Base-by-base conservation (phyloP, 2,329 filamentous ascomycete genomes). In the Aspergillus versicolor region DNA sequence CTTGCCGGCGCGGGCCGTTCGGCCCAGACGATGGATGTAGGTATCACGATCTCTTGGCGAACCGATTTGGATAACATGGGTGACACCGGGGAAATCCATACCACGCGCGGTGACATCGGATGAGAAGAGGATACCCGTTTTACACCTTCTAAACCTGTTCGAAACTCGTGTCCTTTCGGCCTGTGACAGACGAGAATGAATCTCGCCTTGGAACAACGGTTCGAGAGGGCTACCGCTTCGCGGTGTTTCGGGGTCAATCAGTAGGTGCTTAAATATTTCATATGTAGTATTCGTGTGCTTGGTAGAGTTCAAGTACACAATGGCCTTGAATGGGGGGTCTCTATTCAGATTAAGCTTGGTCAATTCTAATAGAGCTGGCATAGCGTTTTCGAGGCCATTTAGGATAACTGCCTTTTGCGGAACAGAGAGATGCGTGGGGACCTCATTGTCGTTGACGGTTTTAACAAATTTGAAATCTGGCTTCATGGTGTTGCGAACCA, bases 261-360 rank as follows among this genome's bases (percentile, higher is more conserved):
- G 69, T 49, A 86, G 76, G 32, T 79, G 77, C 56, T 78, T 74
- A 52, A 92, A 84, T 21, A 88, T 75, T 15, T 82, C 78, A 19
- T 81, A 77, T 21, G 85, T 85, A 47, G 92, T 78, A 56, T 87
- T 81, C 44, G 92, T 90, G 61, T 89, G 82, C 22, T 84, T 83
- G 1, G 89, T 95, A 21, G 89, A 91, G 67, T 90, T 90, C 72
- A 93, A 88, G 78, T 96, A 99, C 42, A 96, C 79, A 59, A 99
- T 95, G n/a, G 91, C 91, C 81, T 99, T 99, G 84, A 97, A 97
- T 0, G 91, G 90, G 76, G 61, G 73, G 68, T 61, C 71, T 22
- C 77, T 75, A 30, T 79, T 65, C n/a, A 81, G 73, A 65, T 89
- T 86, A 37, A 83, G 82, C 54, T 87, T 77, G 46, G 88, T 78